Evolutionary conservation across 352 stramenopile species (phyloP).

Genomic region (Elongisporangium prolatum): DNA sequence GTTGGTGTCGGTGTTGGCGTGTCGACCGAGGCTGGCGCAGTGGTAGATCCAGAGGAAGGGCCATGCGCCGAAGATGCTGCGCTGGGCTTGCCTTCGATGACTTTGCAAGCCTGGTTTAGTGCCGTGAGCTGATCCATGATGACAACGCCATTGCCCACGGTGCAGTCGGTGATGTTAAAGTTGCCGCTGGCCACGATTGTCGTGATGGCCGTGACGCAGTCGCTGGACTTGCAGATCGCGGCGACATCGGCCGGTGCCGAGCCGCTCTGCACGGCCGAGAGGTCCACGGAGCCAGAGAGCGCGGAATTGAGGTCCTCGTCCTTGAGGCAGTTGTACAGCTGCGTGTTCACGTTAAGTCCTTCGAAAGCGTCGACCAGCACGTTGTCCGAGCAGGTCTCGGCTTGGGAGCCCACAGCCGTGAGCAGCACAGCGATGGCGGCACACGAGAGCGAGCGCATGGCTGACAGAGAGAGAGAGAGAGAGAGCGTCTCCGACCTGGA

Average conservation of each 20-base stretch:
- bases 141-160: slow-evolving; percentile 40
- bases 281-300: slow-evolving; percentile 38
- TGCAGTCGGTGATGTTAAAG: slow-evolving; percentile 53
- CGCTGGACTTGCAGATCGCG: slow-evolving; percentile 31
- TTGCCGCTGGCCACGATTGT: slow-evolving; percentile 36
- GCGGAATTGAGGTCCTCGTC: slow-evolving; percentile 45
- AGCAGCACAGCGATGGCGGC: slow-evolving; percentile 13
- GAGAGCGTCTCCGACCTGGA: background rate
- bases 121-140: slow-evolving; percentile 42
- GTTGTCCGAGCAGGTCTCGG: slow-evolving; percentile 31
- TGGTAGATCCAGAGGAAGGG: background rate
- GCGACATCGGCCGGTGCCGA: slow-evolving; percentile 31
- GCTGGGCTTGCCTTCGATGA: slow-evolving; percentile 11
- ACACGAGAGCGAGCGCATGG: slow-evolving; percentile 9
- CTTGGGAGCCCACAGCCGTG: slow-evolving; percentile 14
- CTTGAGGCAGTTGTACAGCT: slow-evolving; percentile 45
- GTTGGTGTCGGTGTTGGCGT: too few species aligned
- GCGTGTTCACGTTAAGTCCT: slow-evolving; percentile 39
- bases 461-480: too few species aligned
- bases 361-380: slow-evolving; percentile 40
- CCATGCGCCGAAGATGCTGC: slow-evolving; percentile 1
- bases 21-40: too few species aligned
- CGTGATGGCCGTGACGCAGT: slow-evolving; percentile 38
- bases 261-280: slow-evolving; percentile 25
- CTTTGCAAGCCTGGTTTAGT: slow-evolving; percentile 33